Evolutionary conservation across 2,329 filamentous ascomycete genomes (phyloP).

Genomic region (Aphanocladium album): DNA sequence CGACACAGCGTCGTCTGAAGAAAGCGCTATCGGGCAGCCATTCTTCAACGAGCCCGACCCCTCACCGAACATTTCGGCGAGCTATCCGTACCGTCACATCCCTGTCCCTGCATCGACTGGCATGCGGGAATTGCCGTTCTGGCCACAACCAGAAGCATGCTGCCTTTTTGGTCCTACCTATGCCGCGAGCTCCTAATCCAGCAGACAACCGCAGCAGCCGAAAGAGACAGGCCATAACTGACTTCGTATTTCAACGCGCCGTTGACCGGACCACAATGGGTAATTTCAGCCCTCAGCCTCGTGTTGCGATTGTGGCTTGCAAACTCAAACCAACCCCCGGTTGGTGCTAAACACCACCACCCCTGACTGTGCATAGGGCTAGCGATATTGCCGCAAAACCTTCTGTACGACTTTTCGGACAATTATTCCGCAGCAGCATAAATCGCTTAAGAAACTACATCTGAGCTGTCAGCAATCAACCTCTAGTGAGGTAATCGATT

Average conservation of each 20-base stretch:
- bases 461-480: background rate
- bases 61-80: background rate
- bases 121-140: background rate
- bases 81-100: background rate
- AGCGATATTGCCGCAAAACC: background rate
- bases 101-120: background rate
- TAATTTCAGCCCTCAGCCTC: background rate
- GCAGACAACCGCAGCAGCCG: background rate
- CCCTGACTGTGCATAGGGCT: background rate
- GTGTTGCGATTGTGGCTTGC: slow-evolving; percentile 2
- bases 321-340: background rate
- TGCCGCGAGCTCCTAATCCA: background rate
- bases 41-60: background rate
- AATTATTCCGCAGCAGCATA: background rate
- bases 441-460: background rate
- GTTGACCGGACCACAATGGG: background rate
- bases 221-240: background rate
- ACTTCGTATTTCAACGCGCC: background rate
- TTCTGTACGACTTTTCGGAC: background rate
- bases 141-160: background rate
- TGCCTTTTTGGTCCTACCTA: too few species aligned
- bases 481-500: background rate
- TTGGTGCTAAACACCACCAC: background rate
- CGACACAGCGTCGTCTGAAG: too few species aligned
- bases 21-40: background rate